Percentiles rank a stretch among this genome's conserved stretches.
phyloP scores from a whole-genome alignment of 108 stramenopile genomes.

The Cyclotella kingstonii region DNA sequence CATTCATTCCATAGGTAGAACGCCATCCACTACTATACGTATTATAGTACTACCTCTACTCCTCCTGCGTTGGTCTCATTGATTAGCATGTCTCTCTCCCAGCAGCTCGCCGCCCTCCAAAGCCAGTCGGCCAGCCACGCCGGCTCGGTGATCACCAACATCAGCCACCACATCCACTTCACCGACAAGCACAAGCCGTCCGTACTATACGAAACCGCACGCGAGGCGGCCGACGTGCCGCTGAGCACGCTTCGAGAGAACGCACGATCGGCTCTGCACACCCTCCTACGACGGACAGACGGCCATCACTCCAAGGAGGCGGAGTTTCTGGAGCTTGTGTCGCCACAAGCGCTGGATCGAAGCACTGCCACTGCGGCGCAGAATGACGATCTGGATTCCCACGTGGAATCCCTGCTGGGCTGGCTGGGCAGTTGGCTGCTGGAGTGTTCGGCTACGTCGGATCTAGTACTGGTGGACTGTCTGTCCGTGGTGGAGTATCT shows the following conservation, averaged over 20 bases:
- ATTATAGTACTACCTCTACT: too few relatives aligned
- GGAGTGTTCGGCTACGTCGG: constrained; percentile 7
- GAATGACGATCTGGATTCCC: constrained; percentile 33
- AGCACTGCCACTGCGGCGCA: constrained; percentile 28
- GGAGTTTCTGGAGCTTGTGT: constrained; percentile 1
- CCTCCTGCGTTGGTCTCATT: too few relatives aligned
- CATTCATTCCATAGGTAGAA: too few relatives aligned
- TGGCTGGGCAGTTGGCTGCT: constrained; percentile 14
- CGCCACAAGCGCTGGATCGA: constrained; percentile 27
- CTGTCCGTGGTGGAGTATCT: too few relatives aligned
- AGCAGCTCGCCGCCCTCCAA: constrained; percentile 35
- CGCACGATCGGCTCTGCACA: constrained; percentile 44
- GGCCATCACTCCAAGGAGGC: not conserved
- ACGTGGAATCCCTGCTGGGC: constrained; percentile 15
- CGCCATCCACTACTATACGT: too few relatives aligned
- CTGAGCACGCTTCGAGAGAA: constrained; percentile 61
- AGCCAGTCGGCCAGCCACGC: constrained; percentile 38
- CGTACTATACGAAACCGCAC: constrained; percentile 65
- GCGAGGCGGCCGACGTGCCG: constrained; percentile 61
- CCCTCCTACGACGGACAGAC: constrained; percentile 15
- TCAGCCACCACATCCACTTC: constrained; percentile 55
- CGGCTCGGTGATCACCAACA: constrained; percentile 62
- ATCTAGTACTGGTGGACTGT: too few relatives aligned
- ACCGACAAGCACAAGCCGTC: constrained; percentile 46
- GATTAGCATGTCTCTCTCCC: constrained; percentile 21